Conservation (phyloP, 2,329 filamentous ascomycete species). For the Gliomastix tumulicola region DNA sequence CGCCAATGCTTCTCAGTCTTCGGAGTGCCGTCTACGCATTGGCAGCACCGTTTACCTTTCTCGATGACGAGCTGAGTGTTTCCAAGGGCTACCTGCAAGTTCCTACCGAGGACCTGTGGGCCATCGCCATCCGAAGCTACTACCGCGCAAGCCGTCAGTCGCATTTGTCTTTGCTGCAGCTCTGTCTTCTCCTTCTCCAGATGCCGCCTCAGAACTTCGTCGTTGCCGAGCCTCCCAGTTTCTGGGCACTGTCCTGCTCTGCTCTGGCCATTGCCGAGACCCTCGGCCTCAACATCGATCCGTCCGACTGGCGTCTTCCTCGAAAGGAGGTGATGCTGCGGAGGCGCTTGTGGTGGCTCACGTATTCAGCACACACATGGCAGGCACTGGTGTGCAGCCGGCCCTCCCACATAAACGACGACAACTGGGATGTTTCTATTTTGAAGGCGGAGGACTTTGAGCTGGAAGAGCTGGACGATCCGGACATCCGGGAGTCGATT, state of each 20-base stretch:
- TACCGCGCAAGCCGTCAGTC: constrained; percentile 12
- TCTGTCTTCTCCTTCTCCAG: constrained; percentile 8
- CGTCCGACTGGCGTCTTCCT: constrained; percentile 8
- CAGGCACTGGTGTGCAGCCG: constrained; percentile 10
- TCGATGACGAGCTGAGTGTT: constrained; percentile 11
- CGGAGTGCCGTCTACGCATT: constrained; percentile 11
- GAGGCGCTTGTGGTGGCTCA: constrained; percentile 10
- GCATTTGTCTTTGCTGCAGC: constrained; percentile 7
- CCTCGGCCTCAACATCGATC: constrained; percentile 9
- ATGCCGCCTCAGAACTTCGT: constrained; percentile 7
- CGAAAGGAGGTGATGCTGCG: constrained; percentile 7
- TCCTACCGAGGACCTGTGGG: constrained; percentile 8
- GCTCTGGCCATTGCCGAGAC: constrained; percentile 8
- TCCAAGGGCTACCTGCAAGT: constrained; percentile 11
- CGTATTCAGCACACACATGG: constrained; percentile 10
- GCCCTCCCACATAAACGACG: constrained; percentile 7
- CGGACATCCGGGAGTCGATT: not conserved
- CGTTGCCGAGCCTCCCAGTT: constrained; percentile 9
- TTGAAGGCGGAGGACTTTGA: constrained; percentile 6
- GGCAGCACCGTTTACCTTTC: constrained; percentile 8
- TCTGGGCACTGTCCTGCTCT: constrained; percentile 7
- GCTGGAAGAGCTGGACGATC: not conserved
- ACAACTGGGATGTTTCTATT: constrained; percentile 10
- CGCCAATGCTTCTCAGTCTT: too few species aligned
- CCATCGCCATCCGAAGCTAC: constrained; percentile 9